Conservation (phyloP, 2,329 filamentous ascomycete genomes). For the Cercospora sp. region DNA sequence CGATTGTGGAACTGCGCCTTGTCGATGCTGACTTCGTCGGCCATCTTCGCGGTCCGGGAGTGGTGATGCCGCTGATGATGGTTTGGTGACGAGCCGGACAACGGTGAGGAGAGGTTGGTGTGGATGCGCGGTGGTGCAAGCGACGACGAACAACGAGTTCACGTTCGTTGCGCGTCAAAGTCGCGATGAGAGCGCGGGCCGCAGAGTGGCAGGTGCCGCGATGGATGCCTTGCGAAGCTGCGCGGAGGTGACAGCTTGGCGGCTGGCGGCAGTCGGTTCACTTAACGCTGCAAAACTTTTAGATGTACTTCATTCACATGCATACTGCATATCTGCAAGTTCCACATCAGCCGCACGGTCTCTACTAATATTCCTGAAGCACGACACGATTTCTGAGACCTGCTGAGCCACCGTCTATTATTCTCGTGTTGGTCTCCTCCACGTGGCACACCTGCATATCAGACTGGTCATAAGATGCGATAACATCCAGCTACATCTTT, state of each 20-base stretch:
- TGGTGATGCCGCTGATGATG: slow-evolving; percentile 25
- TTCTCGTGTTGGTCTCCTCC: neutral
- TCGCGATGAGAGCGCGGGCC: slow-evolving; percentile 3
- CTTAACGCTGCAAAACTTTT: neutral
- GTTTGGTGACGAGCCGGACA: slow-evolving; percentile 18
- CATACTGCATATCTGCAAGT: neutral
- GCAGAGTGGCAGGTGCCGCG: slow-evolving; percentile 9
- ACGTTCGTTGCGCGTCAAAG: slow-evolving; percentile 13
- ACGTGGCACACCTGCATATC: slow-evolving; percentile 2
- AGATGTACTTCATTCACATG: neutral
- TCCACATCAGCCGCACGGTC: neutral
- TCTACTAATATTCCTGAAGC: neutral
- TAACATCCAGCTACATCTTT: neutral
- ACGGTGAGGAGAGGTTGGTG: slow-evolving; percentile 13
- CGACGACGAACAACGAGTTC: slow-evolving; percentile 7
- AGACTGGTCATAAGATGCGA: slow-evolving; percentile 3
- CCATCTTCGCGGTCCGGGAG: slow-evolving; percentile 50
- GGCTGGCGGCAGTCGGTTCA: neutral
- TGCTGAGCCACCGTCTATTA: neutral
- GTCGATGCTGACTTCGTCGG: slow-evolving; percentile 91
- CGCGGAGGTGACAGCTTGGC: neutral
- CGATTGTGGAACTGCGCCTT: slow-evolving; percentile 91
- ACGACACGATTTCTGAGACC: neutral
- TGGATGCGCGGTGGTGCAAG: slow-evolving; percentile 12
- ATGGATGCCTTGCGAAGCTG: slow-evolving; percentile 1